These are phyloP conservation scores for Penicillium chermesinum DNA, from an alignment of 495 filamentous ascomycete species.

Conservation along the genomic window DNA sequence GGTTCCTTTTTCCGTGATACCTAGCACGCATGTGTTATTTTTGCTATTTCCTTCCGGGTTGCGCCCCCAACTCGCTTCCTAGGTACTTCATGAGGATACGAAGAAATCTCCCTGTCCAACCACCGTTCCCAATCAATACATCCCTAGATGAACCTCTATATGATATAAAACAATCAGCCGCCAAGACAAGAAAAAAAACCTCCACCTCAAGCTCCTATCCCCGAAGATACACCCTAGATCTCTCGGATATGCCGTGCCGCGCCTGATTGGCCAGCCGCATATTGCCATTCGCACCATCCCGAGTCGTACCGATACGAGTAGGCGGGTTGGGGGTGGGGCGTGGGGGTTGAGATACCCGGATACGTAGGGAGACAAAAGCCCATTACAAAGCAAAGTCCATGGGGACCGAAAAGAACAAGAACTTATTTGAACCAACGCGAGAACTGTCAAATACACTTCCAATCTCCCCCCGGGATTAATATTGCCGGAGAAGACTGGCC, in stretches of 20 bases:
- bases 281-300: not conserved
- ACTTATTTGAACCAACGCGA: no score
- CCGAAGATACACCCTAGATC: not conserved
- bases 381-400: no score
- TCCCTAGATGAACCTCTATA: no score
- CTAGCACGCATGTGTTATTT: constrained; percentile 11
- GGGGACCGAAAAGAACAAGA: no score
- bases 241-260: not conserved
- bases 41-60: not conserved
- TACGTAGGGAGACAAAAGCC: no score
- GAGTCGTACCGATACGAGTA: not conserved
- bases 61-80: not conserved
- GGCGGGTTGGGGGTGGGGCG: no score
- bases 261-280: not conserved
- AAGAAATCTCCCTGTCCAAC: not conserved
- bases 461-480: not conserved
- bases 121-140: no score
- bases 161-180: not conserved
- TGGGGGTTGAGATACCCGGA: no score
- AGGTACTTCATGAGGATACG: constrained; percentile 1
- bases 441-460: no score
- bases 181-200: not conserved
- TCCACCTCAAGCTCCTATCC: not conserved
- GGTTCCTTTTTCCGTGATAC: constrained; percentile 13
- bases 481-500: not conserved